Evolutionary conservation across 73 alveolate species (phyloP).

Genomic region (Symbiodinium pilosum): DNA sequence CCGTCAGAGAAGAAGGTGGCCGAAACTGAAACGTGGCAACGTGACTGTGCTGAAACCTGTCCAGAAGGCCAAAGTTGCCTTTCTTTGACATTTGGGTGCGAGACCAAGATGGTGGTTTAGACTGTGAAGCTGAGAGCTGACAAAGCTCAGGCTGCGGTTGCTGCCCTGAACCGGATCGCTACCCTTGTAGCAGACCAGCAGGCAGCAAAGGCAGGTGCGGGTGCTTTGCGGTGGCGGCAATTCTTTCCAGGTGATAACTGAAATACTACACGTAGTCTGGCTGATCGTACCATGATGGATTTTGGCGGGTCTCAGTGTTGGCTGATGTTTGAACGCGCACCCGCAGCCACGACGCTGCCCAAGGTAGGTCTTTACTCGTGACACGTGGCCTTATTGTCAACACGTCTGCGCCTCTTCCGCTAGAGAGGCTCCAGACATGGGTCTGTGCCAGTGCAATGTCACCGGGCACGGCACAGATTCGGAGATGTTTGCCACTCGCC

Average conservation of each 20-base stretch:
- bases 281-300: too few relatives aligned
- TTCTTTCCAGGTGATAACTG: too few relatives aligned
- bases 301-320: too few relatives aligned
- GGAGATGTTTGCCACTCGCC: constrained; percentile 8
- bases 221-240: too few relatives aligned
- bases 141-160: constrained; percentile 27
- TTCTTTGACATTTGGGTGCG: constrained; percentile 45
- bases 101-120: background rate
- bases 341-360: constrained; percentile 3
- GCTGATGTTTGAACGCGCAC: background rate
- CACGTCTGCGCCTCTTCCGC: background rate
- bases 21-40: background rate
- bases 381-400: background rate
- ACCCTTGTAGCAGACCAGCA: constrained; percentile 56
- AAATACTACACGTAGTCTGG: too few relatives aligned
- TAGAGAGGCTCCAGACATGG: constrained; percentile 1
- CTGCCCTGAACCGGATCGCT: constrained; percentile 17
- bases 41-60: too few relatives aligned
- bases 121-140: background rate
- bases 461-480: background rate
- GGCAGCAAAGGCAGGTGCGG: constrained; percentile 62
- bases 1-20: background rate
- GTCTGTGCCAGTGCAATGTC: constrained; percentile 22
- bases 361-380: constrained; percentile 7
- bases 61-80: constrained; percentile 51